Evolutionary conservation across 352 stramenopile species (phyloP), one percentile per base, ranked within the genome.

Genomic region (Phytophthora pistaciae): DNA sequence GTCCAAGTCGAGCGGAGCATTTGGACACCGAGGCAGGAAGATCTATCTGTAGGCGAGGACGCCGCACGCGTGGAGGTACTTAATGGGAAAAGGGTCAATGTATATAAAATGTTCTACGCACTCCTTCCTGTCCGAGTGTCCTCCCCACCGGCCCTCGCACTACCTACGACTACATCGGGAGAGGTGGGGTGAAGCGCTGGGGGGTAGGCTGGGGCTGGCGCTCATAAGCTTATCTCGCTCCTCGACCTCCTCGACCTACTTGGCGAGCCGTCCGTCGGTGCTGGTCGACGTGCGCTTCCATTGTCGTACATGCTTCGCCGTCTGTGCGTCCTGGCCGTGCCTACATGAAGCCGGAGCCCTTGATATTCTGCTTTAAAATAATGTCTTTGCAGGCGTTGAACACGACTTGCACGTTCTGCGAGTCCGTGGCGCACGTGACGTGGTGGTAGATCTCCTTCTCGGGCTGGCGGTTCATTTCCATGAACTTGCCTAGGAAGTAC

Each of bases 331-430:
- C 16, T 49, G 13, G 38, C 16, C 38, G 40, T 38, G 52, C 67
- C 68, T 94, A 93, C 85, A 95, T 95, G 80, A 97, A 96, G 66
- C 88, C 92, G 21, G 88, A 95, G 67, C 91, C 90, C 74, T 96
- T 96, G 72, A 98, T 92, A 90, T 98, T 98, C 73, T 94, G 87
- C 77, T 94, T 91, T 61, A 98, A 85, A 74, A 98, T 97, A 73
- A 98, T 98, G 68, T 98, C 92, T 92, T 98, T 99, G 81, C 94
- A 99, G 55, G 92, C 92, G 70, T 98, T 98, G 89, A 99, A 99
- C 61, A 99, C 97, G 76, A 98, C 86, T 72, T 98, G 87, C 49
- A 99, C 93, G 75, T 99, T 98, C 77, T 98, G 87, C n/a, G 96
- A 98, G 82, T 99, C 97, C 9, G 97, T 99, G 36, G 97, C 96